Conservation (phyloP, 139 green algal genomes). For the Chlorella sp. region DNA sequence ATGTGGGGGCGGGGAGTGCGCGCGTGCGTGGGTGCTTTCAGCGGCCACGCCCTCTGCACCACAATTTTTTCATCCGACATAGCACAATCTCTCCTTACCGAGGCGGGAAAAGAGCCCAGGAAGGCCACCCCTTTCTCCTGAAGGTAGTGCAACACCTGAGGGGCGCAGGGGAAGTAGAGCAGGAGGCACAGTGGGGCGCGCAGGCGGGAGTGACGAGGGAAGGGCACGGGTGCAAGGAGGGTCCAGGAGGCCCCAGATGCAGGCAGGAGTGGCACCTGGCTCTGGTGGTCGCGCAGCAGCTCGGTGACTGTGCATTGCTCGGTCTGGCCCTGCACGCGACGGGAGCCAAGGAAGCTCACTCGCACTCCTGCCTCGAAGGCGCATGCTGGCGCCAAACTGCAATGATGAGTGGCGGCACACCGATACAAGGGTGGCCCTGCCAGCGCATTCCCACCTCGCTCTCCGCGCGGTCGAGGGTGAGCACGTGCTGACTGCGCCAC, state of each 20-base stretch:
- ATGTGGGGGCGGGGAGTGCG: background rate
- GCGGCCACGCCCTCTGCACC: background rate
- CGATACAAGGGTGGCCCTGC: background rate
- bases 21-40: background rate
- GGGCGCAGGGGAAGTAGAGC: no score
- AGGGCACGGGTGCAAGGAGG: no score
- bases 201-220: no score
- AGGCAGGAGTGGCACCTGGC: no score
- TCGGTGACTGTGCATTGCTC: constrained; percentile 6
- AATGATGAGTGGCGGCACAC: background rate
- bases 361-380: background rate
- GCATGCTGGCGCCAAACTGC: background rate
- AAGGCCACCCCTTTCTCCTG: constrained; percentile 9
- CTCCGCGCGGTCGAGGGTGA: no score
- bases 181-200: no score
- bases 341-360: background rate
- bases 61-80: background rate
- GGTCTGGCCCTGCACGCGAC: background rate
- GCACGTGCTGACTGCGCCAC: no score
- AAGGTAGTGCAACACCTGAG: constrained; percentile 30
- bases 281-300: background rate
- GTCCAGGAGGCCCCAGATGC: no score
- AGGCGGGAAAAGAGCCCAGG: constrained; percentile 15
- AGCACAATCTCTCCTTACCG: constrained; percentile 1
- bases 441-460: no score